phyloP scores from a whole-genome alignment of 371 early-diverging fungal genomes.

The Rhizopus stolonifer region DNA sequence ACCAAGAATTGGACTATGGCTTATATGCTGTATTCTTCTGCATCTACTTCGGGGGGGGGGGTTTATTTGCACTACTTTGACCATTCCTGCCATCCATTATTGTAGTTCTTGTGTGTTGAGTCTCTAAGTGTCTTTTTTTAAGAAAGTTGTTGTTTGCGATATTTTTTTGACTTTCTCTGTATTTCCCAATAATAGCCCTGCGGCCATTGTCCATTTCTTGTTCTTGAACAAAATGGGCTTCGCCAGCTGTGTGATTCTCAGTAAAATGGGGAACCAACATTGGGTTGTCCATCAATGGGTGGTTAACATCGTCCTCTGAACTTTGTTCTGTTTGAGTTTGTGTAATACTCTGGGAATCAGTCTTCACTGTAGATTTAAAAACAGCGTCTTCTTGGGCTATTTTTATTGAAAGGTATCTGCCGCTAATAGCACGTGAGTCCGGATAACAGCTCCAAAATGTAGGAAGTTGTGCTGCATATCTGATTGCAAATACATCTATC shows the following conservation, averaged over 20 bases:
- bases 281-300: conserved; percentile 4
- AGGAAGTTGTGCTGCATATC: too few relatives aligned
- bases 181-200: conserved; percentile 6
- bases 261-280: conserved; percentile 1
- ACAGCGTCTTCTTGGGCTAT: conserved; percentile 20
- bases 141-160: not conserved
- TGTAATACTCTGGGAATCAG: conserved; percentile 20
- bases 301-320: not conserved
- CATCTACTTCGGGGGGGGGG: not conserved
- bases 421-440: conserved; percentile 24
- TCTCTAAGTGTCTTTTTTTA: not conserved
- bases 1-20: not conserved
- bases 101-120: not conserved
- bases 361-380: conserved; percentile 30
- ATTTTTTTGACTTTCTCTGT: not conserved
- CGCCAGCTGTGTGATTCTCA: not conserved
- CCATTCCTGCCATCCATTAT: not conserved
- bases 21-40: not conserved
- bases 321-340: conserved; percentile 11
- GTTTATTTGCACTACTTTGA: not conserved
- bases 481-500: too few relatives aligned
- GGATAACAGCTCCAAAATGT: conserved; percentile 20
- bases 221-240: not conserved
- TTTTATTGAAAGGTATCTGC: conserved; percentile 26
- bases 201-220: conserved; percentile 3